Evolutionary conservation across 169 alveolate species (phyloP).

Genomic region (Cryptosporidium ubiquitum): DNA sequence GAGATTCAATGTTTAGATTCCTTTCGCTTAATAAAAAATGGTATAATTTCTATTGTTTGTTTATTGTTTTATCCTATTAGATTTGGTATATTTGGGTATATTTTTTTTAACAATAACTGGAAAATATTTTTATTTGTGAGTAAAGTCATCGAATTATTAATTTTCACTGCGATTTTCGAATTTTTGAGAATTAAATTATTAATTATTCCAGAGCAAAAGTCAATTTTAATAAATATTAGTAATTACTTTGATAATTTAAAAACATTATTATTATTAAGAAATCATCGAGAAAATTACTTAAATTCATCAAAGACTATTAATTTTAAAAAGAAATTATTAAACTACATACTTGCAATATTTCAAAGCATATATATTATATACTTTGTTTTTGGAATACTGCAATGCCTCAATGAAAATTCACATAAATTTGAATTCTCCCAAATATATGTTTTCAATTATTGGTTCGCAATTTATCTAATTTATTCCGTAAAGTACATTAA

Average conservation of each 20-base stretch:
- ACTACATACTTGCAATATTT: neutral
- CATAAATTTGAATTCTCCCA: neutral
- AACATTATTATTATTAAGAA: neutral
- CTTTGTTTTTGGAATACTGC: neutral
- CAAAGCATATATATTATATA: neutral
- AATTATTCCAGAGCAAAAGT: slow-evolving; percentile 36
- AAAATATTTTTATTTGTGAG: neutral
- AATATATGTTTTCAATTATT: neutral
- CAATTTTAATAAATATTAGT: neutral
- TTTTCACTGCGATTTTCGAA: slow-evolving; percentile 12
- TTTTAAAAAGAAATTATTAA: neutral
- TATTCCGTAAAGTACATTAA: neutral
- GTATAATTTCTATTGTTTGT: neutral
- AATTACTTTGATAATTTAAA: slow-evolving; percentile 14
- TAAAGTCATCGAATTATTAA: neutral
- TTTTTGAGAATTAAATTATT: neutral
- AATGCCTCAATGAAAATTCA: neutral
- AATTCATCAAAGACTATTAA: neutral
- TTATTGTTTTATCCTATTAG: slow-evolving; percentile 40
- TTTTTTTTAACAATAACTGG: slow-evolving; percentile 9
- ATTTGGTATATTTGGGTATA: slow-evolving; percentile 25
- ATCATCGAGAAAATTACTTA: neutral
- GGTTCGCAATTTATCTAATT: neutral
- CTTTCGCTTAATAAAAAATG: slow-evolving; percentile 2
- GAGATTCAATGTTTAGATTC: slow-evolving; percentile 11